phyloP scores from a whole-genome alignment of 495 filamentous ascomycete species.

The Hypoxylon trugodes region DNA sequence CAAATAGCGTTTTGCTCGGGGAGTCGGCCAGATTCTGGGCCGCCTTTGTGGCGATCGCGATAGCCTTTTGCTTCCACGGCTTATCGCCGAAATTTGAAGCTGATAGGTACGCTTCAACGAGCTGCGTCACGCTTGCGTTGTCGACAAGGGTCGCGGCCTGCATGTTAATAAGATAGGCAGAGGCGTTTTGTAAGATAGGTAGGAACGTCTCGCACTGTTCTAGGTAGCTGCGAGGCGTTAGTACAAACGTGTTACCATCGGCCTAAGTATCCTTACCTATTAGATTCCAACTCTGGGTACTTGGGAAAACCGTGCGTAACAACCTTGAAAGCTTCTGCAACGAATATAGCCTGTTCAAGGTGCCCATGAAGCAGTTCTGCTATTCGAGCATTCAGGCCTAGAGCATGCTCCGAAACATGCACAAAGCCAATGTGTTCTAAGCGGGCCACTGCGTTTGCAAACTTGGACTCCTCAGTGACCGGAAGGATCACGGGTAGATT shows the following conservation, averaged over 20 bases:
- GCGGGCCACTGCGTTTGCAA: background rate
- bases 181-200: background rate
- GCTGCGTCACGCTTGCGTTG: slow-evolving; percentile 7
- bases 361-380: background rate
- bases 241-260: background rate
- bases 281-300: no score
- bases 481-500: background rate
- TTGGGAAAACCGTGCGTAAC: slow-evolving; percentile 18
- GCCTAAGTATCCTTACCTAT: no score
- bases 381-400: background rate
- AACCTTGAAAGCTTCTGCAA: slow-evolving; percentile 7
- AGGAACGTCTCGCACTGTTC: slow-evolving; percentile 4
- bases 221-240: no score
- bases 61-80: slow-evolving; percentile 7
- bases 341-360: slow-evolving; percentile 3
- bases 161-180: background rate
- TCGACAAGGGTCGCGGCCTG: background rate
- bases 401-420: background rate
- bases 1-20: no score
- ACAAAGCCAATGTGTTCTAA: slow-evolving; percentile 12
- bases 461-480: background rate
- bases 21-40: no score
- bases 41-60: no score
- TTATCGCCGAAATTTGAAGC: slow-evolving; percentile 12
- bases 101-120: slow-evolving; percentile 14